Conservation (phyloP, 2,329 filamentous ascomycete species). For the Diaporthe eres region DNA sequence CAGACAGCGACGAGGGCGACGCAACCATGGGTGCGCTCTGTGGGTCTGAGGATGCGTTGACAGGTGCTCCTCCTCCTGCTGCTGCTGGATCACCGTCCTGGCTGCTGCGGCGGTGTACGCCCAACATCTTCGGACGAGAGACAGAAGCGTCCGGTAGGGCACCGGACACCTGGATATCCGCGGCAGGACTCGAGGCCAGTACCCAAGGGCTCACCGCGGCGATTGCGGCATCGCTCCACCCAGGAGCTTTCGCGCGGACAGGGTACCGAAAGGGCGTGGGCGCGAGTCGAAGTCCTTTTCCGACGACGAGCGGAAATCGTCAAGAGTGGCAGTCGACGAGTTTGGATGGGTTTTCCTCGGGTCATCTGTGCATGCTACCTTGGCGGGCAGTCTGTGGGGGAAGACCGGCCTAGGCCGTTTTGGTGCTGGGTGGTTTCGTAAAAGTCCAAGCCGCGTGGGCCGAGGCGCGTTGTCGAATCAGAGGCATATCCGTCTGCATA, state of each 20-base stretch:
- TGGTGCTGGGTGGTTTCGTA: slow-evolving; percentile 19
- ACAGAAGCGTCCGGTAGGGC: background rate
- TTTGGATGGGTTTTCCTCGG: slow-evolving; percentile 23
- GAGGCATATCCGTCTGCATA: slow-evolving; percentile 15
- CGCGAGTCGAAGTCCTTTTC: slow-evolving; percentile 18
- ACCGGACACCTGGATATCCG: background rate
- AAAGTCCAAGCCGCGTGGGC: slow-evolving; percentile 18
- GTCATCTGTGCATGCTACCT: slow-evolving; percentile 13
- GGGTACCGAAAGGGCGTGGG: slow-evolving; percentile 2
- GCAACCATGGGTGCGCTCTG: slow-evolving; percentile 19
- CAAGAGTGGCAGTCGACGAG: slow-evolving; percentile 8
- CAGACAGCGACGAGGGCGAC: slow-evolving; percentile 21
- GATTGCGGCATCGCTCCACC: slow-evolving; percentile 6
- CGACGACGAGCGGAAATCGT: slow-evolving; percentile 22
- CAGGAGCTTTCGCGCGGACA: background rate
- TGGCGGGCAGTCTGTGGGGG: slow-evolving; percentile 14
- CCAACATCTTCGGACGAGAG: slow-evolving; percentile 26
- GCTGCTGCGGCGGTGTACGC: slow-evolving; percentile 24
- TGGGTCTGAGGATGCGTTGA: slow-evolving; percentile 7
- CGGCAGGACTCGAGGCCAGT: background rate
- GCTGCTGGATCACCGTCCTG: slow-evolving; percentile 5
- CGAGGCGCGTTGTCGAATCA: slow-evolving; percentile 19
- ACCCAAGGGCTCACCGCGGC: background rate
- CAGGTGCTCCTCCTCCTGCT: background rate
- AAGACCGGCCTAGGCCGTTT: background rate